Conservation (phyloP, 108 stramenopile genomes). For the Discostella stelligeroides region DNA sequence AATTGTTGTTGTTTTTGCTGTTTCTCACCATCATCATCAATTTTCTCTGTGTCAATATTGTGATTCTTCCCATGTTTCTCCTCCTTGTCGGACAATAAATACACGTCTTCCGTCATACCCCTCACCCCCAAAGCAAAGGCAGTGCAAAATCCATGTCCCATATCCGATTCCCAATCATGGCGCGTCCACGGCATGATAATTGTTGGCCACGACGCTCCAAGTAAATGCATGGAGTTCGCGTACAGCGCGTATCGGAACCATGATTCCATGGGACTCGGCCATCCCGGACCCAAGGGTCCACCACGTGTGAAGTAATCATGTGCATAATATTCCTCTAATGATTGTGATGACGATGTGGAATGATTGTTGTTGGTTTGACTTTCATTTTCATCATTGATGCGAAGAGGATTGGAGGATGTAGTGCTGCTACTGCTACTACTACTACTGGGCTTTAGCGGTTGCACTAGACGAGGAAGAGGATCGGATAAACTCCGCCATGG, state of each 20-base stretch:
- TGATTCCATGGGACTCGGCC: constrained; percentile 36
- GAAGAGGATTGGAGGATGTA: too few relatives aligned
- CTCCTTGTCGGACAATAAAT: constrained; percentile 13
- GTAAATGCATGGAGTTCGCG: constrained; percentile 28
- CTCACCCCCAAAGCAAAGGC: constrained; percentile 39
- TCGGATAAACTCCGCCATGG: constrained; percentile 36
- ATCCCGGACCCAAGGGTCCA: constrained; percentile 38
- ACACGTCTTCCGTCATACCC: constrained; percentile 36
- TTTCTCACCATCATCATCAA: too few relatives aligned
- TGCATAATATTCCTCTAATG: constrained; percentile 6
- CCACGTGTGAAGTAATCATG: constrained; percentile 38
- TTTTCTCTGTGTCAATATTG: constrained; percentile 1
- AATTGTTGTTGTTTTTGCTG: background rate
- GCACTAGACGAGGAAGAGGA: constrained; percentile 27
- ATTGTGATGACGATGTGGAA: too few relatives aligned
- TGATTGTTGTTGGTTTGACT: background rate
- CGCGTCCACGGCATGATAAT: constrained; percentile 36
- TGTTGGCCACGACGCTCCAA: constrained; percentile 14
- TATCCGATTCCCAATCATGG: constrained; percentile 20
- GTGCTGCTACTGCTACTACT: background rate
- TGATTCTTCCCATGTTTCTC: too few relatives aligned
- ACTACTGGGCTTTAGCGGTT: constrained; percentile 4
- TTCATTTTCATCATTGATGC: constrained; percentile 11
- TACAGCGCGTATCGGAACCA: constrained; percentile 28
- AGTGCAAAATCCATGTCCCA: constrained; percentile 35